phyloP scores from a whole-genome alignment of 495 filamentous ascomycete species.

The Penicillium dipodomyicola region DNA sequence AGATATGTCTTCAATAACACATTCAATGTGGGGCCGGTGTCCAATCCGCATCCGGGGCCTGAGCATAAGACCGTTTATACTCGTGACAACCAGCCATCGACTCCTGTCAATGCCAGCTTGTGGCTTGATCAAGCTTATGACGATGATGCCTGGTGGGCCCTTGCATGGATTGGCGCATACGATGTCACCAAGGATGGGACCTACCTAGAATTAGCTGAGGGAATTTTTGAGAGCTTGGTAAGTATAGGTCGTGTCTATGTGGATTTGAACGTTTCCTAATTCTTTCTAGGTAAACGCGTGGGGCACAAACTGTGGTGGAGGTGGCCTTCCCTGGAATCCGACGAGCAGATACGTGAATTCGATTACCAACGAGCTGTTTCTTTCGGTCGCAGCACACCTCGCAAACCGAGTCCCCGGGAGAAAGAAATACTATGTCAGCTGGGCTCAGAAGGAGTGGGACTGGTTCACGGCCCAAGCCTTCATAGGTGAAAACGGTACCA shows the following conservation, averaged over 20 bases:
- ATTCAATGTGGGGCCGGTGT: conserved; percentile 28
- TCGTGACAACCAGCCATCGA: conserved; percentile 5
- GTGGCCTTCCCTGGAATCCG: conserved; percentile 71
- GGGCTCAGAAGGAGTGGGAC: conserved; percentile 58
- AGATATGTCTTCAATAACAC: conserved; percentile 46
- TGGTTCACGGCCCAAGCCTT: conserved; percentile 68
- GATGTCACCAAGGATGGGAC: conserved; percentile 54
- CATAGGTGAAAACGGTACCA: conserved; percentile 60
- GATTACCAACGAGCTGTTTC: conserved; percentile 74
- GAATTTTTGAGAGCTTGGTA: conserved; percentile 61
- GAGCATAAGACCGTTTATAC: conserved; percentile 16
- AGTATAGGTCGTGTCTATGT: neutral
- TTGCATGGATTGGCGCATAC: conserved; percentile 64
- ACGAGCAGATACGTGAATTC: conserved; percentile 60
- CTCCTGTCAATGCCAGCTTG: conserved; percentile 21
- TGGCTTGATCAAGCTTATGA: conserved; percentile 65
- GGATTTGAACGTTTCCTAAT: conserved; percentile 7
- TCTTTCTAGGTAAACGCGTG: conserved; percentile 39
- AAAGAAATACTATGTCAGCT: conserved; percentile 53
- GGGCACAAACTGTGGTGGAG: conserved; percentile 42
- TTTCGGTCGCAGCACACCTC: conserved; percentile 68
- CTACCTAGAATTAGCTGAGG: conserved; percentile 56
- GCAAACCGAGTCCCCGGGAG: conserved; percentile 58
- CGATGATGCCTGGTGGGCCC: conserved; percentile 72
- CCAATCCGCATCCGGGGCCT: conserved; percentile 27